These are phyloP conservation scores for Tetragonia tetragonoides DNA, from an alignment of 148 eudicot genomes.

Conservation along the genomic window DNA sequence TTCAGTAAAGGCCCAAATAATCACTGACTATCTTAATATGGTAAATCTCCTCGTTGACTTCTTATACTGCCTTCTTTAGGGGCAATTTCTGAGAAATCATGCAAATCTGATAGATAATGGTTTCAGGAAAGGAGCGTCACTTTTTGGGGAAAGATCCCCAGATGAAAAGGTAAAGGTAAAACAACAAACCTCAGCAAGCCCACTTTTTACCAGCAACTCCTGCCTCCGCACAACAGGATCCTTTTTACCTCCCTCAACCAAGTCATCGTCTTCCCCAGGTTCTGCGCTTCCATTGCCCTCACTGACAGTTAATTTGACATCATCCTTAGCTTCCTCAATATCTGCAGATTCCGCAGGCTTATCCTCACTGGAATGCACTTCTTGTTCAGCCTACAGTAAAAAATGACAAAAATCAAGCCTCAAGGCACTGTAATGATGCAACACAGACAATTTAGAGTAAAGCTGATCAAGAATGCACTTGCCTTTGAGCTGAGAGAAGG, in stretches of 20 bases:
- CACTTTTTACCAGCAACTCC: conserved; percentile 80
- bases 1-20: not conserved
- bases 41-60: not conserved
- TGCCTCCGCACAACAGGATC: conserved; percentile 73
- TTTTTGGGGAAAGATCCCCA: not conserved
- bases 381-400: conserved; percentile 38
- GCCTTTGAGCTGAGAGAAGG: conserved; percentile 70
- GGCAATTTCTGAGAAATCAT: not conserved
- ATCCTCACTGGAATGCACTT: conserved; percentile 22
- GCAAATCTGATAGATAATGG: not conserved
- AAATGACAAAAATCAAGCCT: not conserved
- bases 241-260: conserved; percentile 78
- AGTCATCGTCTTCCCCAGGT: conserved; percentile 26
- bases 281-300: conserved; percentile 29
- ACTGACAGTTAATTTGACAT: conserved; percentile 22
- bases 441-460: not conserved
- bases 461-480: conserved; percentile 17
- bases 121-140: not conserved
- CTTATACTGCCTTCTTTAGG: not conserved
- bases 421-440: conserved; percentile 2
- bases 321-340: conserved; percentile 33
- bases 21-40: not conserved
- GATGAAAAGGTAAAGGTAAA: not conserved
- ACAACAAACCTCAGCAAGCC: conserved; percentile 91
- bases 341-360: conserved; percentile 32